Base-by-base conservation (phyloP, 768 basidiomycete genomes). In the Amanita pseudoporphyria region DNA sequence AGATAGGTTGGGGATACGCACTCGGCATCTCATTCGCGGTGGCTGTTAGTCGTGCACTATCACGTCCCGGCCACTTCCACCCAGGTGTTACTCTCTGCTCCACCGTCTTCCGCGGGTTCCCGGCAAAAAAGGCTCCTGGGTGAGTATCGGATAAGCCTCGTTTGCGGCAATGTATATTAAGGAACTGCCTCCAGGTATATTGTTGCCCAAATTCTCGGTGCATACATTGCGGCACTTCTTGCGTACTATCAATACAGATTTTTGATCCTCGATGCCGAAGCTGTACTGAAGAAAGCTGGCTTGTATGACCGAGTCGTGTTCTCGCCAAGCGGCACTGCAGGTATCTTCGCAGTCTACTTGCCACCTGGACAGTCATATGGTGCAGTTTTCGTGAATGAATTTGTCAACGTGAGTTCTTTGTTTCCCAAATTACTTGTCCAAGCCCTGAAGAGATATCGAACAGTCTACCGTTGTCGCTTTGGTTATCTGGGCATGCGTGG, bases 401-500 rank as follows among this genome's bases (percentile, higher is more conserved):
- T 48, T 35, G 28, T 49, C 16, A 48, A 45, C 36, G 56, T 55
- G 46, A 37, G 40, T 43, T 21, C 19, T 9, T 13, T 42, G 4
- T 19, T 35, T 2, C n/a, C 30, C 6, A 4, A n/a, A 9, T 16
- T 26, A 18, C n/a, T 12, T 31, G 12, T 51, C 2, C 9, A n/a
- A 43, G 16, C n/a, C 2, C 9, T 32, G 12, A 16, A 21, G 21
- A 16, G 31, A 14, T 22, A 16, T 40, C 21, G 3, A 18, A 32
- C 39, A 67, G 65, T 64, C 62, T 58, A 69, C 74, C 45, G 55
- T 81, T 40, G 61, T 81, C 40, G 75, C 63, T 3, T 60, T 81
- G 24, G 64, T 69, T 35, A 75, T 79, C 55, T 81, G 77, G 71
- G 72, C 71, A 19, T 55, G 60, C 55, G 54, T 73, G 30, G 81